Evolutionary conservation across 805 yeast genomes (phyloP).

Genomic region (Saccharomycopsis lassenensis): DNA sequence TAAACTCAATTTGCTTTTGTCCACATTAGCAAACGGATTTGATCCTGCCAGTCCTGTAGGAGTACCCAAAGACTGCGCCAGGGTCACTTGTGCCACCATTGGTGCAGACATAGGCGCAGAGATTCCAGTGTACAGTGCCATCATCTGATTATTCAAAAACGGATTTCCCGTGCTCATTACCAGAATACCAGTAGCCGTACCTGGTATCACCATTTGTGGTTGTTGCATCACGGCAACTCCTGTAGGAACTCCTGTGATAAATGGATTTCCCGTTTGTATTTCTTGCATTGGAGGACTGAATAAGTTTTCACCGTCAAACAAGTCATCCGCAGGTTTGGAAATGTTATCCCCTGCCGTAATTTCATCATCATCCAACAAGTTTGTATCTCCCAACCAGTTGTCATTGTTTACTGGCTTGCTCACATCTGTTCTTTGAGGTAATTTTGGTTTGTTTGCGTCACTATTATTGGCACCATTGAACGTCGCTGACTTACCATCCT

Average conservation of each 20-base stretch:
- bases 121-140: not conserved
- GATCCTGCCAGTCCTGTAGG: no score
- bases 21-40: not conserved
- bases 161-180: no score
- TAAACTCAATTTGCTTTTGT: not conserved
- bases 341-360: slow-evolving; percentile 9
- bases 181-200: no score
- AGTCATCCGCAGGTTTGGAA: slow-evolving; percentile 13
- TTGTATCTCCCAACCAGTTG: slow-evolving; percentile 14
- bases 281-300: not conserved
- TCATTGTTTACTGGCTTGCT: slow-evolving; percentile 9
- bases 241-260: not conserved
- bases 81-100: no score
- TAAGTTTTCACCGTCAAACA: slow-evolving; percentile 15
- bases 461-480: not conserved
- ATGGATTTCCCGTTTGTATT: not conserved
- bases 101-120: not conserved
- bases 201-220: no score
- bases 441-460: slow-evolving; percentile 8
- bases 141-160: not conserved
- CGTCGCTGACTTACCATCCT: no score
- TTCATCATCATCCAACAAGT: slow-evolving; percentile 15
- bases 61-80: no score
- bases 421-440: slow-evolving; percentile 16
- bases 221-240: no score